Conservation (phyloP, 148 eudicot genomes). For the Nepenthes mirabilis region DNA sequence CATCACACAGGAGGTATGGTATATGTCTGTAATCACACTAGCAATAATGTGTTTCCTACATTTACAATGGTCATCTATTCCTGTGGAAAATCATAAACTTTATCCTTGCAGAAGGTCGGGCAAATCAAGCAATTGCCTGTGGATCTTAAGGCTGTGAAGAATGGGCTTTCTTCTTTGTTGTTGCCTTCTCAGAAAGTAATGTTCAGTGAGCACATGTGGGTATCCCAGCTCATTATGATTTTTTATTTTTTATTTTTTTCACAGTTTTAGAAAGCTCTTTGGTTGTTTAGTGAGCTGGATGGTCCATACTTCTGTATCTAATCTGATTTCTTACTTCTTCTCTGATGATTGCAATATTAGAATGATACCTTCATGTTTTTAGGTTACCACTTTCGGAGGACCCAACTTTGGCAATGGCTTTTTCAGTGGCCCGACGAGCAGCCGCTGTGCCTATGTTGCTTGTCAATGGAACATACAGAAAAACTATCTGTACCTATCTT, state of each 20-base stretch:
- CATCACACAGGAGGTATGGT: conserved; percentile 70
- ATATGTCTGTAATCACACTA: conserved; percentile 1
- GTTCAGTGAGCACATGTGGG: conserved; percentile 83
- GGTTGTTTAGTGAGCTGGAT: not conserved
- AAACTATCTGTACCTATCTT: conserved; percentile 70
- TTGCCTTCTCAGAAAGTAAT: conserved; percentile 69
- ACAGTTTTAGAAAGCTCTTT: not conserved
- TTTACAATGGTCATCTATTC: not conserved
- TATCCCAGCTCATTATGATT: conserved; percentile 3
- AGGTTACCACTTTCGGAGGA: conserved; percentile 87
- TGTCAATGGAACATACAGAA: conserved; percentile 86
- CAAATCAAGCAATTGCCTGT: conserved; percentile 58
- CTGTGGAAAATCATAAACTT: conserved; percentile 4
- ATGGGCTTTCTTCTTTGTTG: conserved; percentile 74
- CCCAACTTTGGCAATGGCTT: conserved; percentile 97
- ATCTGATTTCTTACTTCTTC: not conserved
- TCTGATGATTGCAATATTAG: not conserved
- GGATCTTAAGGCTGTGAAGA: conserved; percentile 62
- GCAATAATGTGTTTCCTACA: not conserved
- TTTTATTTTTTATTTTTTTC: too few species aligned
- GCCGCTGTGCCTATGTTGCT: conserved; percentile 86
- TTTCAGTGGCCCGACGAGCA: conserved; percentile 85
- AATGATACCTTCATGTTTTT: conserved; percentile 8
- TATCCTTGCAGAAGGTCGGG: conserved; percentile 46
- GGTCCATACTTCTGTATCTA: conserved; percentile 1